Evolutionary conservation across 805 yeast species (phyloP).

Genomic region (Clavispora carvajalis): DNA sequence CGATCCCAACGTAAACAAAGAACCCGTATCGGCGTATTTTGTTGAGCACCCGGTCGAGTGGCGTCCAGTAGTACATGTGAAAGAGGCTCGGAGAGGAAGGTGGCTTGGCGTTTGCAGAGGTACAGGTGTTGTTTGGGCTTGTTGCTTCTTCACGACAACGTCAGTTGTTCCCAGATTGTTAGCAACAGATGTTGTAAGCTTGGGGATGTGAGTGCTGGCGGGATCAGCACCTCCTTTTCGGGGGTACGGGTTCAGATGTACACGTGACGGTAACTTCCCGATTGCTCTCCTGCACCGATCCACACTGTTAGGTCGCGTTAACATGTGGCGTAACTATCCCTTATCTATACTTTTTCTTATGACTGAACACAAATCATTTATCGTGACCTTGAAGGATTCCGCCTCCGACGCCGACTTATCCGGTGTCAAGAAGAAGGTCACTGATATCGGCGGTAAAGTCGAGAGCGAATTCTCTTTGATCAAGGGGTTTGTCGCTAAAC

Average conservation of each 20-base stretch:
- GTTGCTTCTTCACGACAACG: too few species aligned
- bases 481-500: constrained; percentile 59
- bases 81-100: too few species aligned
- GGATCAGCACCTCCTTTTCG: too few species aligned
- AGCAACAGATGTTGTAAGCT: too few species aligned
- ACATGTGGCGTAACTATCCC: not conserved
- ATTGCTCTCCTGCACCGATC: constrained; percentile 9
- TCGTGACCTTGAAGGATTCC: constrained; percentile 44
- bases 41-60: constrained; percentile 26
- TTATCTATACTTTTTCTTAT: constrained; percentile 11
- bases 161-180: too few species aligned
- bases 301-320: not conserved
- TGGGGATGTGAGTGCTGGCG: too few species aligned
- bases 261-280: not conserved
- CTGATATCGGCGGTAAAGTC: constrained; percentile 54
- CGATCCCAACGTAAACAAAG: constrained; percentile 27
- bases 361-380: constrained; percentile 31
- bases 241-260: not conserved
- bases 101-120: too few species aligned
- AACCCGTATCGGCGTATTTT: constrained; percentile 31
- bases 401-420: constrained; percentile 36
- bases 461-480: constrained; percentile 57
- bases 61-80: constrained; percentile 13
- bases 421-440: constrained; percentile 43
- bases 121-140: too few species aligned